A percentile compares a stretch with the other conserved stretches of the same genome.
Conservation (phyloP, 1,284 basidiomycete genomes). For the Flammula alnicola region DNA sequence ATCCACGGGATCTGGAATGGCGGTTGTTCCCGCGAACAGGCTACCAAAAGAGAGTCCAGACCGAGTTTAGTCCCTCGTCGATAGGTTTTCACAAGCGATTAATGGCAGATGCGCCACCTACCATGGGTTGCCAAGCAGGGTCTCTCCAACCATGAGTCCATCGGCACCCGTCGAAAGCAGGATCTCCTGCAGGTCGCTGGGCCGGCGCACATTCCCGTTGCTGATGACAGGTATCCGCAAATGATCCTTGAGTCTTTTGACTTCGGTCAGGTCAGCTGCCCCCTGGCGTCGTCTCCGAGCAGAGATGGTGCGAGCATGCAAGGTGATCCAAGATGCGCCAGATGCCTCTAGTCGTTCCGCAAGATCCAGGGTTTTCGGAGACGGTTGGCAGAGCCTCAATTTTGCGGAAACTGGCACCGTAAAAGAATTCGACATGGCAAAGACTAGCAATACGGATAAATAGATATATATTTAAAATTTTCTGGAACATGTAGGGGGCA, state of each 20-base stretch:
- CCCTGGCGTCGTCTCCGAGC: conserved; percentile 68
- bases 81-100: neutral
- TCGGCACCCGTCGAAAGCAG: conserved; percentile 62
- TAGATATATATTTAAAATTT: neutral
- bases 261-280: conserved; percentile 64
- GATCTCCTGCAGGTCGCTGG: conserved; percentile 60
- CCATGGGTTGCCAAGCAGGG: conserved; percentile 72
- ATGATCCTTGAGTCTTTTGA: conserved; percentile 56
- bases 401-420: conserved; percentile 69
- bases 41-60: conserved; percentile 28
- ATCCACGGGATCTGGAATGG: conserved; percentile 62
- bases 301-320: conserved; percentile 76
- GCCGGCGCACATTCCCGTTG: conserved; percentile 76
- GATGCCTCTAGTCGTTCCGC: conserved; percentile 59
- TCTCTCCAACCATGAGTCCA: conserved; percentile 80
- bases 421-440: conserved; percentile 60
- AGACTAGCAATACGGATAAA: conserved; percentile 46
- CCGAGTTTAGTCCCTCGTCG: neutral
- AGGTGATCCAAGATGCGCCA: conserved; percentile 67
- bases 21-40: conserved; percentile 50
- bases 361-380: conserved; percentile 57
- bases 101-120: conserved; percentile 32
- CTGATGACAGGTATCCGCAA: conserved; percentile 65
- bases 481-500: conserved; percentile 10
- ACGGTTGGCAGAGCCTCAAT: conserved; percentile 62